Evolutionary conservation across 2,329 filamentous ascomycete genomes (phyloP).

Genomic region (Xenosphaeropsis pyriputrescens): DNA sequence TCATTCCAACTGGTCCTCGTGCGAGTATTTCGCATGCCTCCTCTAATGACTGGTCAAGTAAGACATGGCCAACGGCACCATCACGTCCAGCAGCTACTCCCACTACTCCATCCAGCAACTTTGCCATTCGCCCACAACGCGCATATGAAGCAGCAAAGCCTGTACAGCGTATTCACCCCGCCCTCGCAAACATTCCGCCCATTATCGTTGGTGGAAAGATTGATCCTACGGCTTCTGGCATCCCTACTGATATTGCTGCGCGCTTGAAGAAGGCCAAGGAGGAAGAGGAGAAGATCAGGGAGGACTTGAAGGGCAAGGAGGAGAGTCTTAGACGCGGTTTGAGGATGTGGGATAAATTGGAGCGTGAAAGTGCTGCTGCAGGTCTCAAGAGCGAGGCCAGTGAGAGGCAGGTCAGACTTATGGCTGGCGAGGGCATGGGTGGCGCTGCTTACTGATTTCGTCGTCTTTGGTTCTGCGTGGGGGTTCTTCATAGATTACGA

Average conservation of each 20-base stretch:
- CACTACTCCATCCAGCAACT: background rate
- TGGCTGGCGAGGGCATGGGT: slow-evolving; percentile 19
- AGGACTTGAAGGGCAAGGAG: slow-evolving; percentile 15
- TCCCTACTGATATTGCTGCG: slow-evolving; percentile 12
- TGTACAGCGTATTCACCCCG: slow-evolving; percentile 14
- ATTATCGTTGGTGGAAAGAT: slow-evolving; percentile 17
- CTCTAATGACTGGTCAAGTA: background rate
- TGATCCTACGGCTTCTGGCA: slow-evolving; percentile 15
- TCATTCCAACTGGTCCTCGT: slow-evolving; percentile 14
- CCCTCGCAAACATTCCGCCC: slow-evolving; percentile 15
- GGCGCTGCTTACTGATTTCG: slow-evolving; percentile 12
- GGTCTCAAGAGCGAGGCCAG: slow-evolving; percentile 17
- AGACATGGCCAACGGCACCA: slow-evolving; percentile 10
- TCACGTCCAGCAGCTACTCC: slow-evolving; percentile 8
- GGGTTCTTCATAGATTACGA: too few relatives aligned
- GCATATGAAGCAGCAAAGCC: slow-evolving; percentile 3
- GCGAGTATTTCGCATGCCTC: slow-evolving; percentile 12
- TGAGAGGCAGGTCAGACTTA: slow-evolving; percentile 16
- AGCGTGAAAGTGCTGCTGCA: slow-evolving; percentile 12
- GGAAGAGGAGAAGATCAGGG: slow-evolving; percentile 15
- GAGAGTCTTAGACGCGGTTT: slow-evolving; percentile 15
- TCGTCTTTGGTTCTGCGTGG: too few relatives aligned
- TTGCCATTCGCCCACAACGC: background rate
- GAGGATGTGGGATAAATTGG: slow-evolving; percentile 17
- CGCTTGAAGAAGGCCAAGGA: slow-evolving; percentile 17